These are phyloP conservation scores for Komagataella pastoris DNA, from an alignment of 805 yeast species.

Conservation along the genomic window DNA sequence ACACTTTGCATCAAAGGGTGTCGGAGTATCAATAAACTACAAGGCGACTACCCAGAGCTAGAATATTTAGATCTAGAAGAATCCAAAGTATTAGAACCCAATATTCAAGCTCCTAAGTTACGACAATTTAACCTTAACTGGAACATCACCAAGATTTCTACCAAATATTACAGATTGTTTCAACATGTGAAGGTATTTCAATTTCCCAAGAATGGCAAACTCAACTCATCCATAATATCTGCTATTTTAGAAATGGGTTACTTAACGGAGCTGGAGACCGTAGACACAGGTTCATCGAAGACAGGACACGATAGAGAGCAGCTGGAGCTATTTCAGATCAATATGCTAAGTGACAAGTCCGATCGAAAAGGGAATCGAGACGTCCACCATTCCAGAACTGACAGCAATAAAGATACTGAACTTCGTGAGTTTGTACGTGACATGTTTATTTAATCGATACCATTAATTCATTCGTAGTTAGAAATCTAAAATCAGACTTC, in stretches of 20 bases:
- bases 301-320: background rate
- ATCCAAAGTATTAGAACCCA: background rate
- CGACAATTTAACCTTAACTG: background rate
- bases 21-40: background rate
- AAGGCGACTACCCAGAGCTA: background rate
- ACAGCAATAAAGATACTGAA: background rate
- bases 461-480: background rate
- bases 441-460: background rate
- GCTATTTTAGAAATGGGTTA: background rate
- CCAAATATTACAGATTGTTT: background rate
- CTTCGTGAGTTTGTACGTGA: background rate
- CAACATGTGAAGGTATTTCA: background rate
- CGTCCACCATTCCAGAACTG: background rate
- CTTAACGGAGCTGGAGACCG: background rate
- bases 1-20: background rate
- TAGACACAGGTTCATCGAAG: background rate
- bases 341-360: background rate
- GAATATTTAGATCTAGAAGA: background rate
- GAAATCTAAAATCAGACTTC: conserved; percentile 36
- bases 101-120: background rate
- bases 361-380: background rate
- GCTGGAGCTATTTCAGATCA: background rate
- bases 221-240: background rate
- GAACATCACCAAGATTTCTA: background rate
- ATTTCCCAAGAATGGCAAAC: background rate